Evolutionary conservation across 345 rosid species (phyloP), one percentile per base, ranked within the genome.

Genomic region (Acer campestre): DNA sequence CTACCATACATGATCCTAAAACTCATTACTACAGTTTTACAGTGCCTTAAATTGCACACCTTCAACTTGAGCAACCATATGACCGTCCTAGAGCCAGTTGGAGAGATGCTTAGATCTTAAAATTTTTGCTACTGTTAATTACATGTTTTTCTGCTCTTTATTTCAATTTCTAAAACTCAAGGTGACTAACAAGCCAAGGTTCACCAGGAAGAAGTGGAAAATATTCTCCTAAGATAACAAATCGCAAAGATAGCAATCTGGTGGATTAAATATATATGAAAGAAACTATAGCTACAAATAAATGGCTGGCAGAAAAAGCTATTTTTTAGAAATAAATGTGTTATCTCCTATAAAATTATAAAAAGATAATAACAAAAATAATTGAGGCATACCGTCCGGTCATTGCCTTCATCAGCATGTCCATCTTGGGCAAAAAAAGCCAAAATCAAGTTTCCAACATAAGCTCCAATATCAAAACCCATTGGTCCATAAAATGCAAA

Each of bases 351-450:
- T 42, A 35, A 35, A 35, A 35, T 35, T 35, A 35, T 35, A 10
- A 46, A 2, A 10, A 46, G 49, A 46, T 2, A 46, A 46, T 46
- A 46, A 20, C 27, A 1, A 20, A 12, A 58, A n/a, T 63, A 38
- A 20, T 64, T 10, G 16, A 6, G 38, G 40, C 85, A 65, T 87
- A 94, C 98, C 77, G 85, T 91, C 56, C 97, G 80, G 78, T 94
- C 91, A 82, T 96, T 90, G 72, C 68, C 84, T 67, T 83, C 76
- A 81, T 81, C 77, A 72, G 97, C 86, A 49, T 94, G 95, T 17
- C 99, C 98, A 78, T 92, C 97, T 91, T 96, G 98, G 48, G 98
- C 90, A 84, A 86, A 96, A 88, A 86, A 96, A 20, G 98, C 91
- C 76, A 96, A 80, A 79, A 92, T 88, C 88, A 96, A 86, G 80